These are phyloP conservation scores for Coemansia asiatica DNA, from an alignment of 192 early-diverging fungal species.

Conservation along the genomic window DNA sequence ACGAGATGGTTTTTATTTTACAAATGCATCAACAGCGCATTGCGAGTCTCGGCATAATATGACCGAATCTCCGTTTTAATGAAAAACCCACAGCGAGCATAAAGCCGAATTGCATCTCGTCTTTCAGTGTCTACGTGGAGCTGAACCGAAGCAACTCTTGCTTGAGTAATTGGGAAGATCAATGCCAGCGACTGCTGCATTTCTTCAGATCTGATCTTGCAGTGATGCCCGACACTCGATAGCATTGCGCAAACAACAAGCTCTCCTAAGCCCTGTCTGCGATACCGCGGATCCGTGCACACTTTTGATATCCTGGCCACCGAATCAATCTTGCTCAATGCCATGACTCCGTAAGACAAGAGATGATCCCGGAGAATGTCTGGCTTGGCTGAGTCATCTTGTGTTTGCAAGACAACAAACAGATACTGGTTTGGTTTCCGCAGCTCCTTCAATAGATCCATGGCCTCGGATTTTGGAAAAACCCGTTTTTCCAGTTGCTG, in stretches of 20 bases:
- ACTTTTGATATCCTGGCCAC: slow-evolving; percentile 24
- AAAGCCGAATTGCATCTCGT: slow-evolving; percentile 14
- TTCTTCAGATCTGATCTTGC: background rate
- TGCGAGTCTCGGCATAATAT: slow-evolving; percentile 21
- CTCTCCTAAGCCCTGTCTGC: slow-evolving; percentile 16
- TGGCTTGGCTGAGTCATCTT: background rate
- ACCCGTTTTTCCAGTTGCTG: slow-evolving; percentile 28
- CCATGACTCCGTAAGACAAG: slow-evolving; percentile 17
- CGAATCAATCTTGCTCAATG: slow-evolving; percentile 11
- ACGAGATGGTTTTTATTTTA: too few species aligned
- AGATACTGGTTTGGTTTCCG: slow-evolving; percentile 24
- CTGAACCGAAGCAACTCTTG: background rate
- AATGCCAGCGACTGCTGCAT: background rate
- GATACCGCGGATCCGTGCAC: slow-evolving; percentile 15
- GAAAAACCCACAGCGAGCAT: slow-evolving; percentile 17
- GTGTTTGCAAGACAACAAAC: slow-evolving; percentile 10
- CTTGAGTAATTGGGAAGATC: background rate
- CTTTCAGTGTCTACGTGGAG: slow-evolving; percentile 26
- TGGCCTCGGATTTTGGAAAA: slow-evolving; percentile 33
- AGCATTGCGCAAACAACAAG: slow-evolving; percentile 20
- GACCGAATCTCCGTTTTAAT: slow-evolving; percentile 7
- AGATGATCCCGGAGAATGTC: background rate
- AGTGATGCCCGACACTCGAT: background rate
- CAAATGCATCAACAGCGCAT: slow-evolving; percentile 17
- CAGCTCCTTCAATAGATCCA: slow-evolving; percentile 18